Percentiles rank a stretch among this genome's conserved stretches.
Conservation (phyloP, 1,139 yeast genomes). For the Pichiaceae sp. region DNA sequence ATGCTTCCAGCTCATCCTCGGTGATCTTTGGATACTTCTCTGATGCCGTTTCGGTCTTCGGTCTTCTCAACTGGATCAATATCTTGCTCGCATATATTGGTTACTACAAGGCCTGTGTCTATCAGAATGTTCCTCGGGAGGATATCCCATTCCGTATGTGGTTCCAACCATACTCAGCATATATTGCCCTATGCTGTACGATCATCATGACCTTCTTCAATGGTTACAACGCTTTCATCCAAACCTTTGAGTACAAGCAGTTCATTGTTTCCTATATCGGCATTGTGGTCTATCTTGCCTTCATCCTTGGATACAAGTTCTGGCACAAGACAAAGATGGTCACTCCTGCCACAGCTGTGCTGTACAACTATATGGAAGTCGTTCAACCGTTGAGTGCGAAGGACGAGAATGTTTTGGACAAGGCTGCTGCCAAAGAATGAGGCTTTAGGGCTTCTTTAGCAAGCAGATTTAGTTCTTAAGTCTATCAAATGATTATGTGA, state of each 20-base stretch:
- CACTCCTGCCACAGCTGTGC: too few relatives aligned
- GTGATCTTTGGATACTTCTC: conserved; percentile 28
- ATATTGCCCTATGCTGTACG: conserved; percentile 33
- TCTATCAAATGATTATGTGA: too few relatives aligned
- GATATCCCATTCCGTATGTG: conserved; percentile 36
- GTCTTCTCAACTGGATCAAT: conserved; percentile 28
- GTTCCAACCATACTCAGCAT: conserved; percentile 38
- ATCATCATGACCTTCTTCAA: conserved; percentile 42
- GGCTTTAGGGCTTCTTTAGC: too few relatives aligned
- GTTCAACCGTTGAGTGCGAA: too few relatives aligned
- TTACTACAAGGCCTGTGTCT: conserved; percentile 37
- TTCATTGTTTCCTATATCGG: conserved; percentile 59
- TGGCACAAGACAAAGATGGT: too few relatives aligned
- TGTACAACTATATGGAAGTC: too few relatives aligned
- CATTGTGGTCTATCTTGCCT: conserved; percentile 40
- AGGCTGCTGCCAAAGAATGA: too few relatives aligned
- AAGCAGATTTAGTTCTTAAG: too few relatives aligned
- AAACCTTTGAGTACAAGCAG: conserved; percentile 32
- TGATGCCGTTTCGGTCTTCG: conserved; percentile 29
- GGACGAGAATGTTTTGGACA: too few relatives aligned
- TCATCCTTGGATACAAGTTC: conserved; percentile 33
- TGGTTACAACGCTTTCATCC: conserved; percentile 44
- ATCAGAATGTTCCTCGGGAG: conserved; percentile 33
- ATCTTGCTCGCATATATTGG: conserved; percentile 35
- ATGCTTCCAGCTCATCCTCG: conserved; percentile 21